Base-by-base conservation (phyloP, 2,329 filamentous ascomycete species). In the Fusarium sp. region DNA sequence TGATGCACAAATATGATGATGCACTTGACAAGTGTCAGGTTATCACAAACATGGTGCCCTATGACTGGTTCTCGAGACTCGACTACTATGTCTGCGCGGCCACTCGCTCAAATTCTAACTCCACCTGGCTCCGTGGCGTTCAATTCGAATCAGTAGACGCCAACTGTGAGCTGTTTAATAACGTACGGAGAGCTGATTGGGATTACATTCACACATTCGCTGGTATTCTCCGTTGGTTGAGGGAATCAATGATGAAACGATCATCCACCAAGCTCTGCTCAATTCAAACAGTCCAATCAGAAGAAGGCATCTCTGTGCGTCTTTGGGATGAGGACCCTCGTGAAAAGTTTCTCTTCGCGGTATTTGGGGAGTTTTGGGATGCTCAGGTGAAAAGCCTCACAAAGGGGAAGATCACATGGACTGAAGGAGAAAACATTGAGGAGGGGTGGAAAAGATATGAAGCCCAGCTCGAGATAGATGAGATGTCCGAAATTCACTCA, bases 261-360 rank as follows among this genome's bases (percentile, higher is more conserved):
- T 37, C 48, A 18, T 6, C 16, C 29, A 51, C 48, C 16, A 37
- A 11, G 3, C 4, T 9, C n/a, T 47, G 45, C 7, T 13, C 16
- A 14, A 7, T 47, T 20, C 4, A 37, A 37, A n/a, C 34, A 4
- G 2, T 37, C 10, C 6, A 12, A n/a, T 37, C 34, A 37, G 34
- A n/a, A 37, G 10, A n/a, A 37, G 34, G 34, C 11, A 37, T 7
- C 34, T 37, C 6, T 9, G 6, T 37, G 6, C 10, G 34, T n/a
- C 34, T 37, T 37, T 37, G 1, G 34, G 34, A 37, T 18, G 34
- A 12, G 10, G 18, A 37, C 11, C 6, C 6, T 11, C 1, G 0
- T 2, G 1, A 12, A n/a, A 12, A 7, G 9, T 25, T 12, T 10
- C 1, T 40, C 25, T 12, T 4, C 18, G 2, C 6, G 12, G 34